Evolutionary conservation across 2,329 filamentous ascomycete species (phyloP).

Genomic region (Xylariaceae sp.): DNA sequence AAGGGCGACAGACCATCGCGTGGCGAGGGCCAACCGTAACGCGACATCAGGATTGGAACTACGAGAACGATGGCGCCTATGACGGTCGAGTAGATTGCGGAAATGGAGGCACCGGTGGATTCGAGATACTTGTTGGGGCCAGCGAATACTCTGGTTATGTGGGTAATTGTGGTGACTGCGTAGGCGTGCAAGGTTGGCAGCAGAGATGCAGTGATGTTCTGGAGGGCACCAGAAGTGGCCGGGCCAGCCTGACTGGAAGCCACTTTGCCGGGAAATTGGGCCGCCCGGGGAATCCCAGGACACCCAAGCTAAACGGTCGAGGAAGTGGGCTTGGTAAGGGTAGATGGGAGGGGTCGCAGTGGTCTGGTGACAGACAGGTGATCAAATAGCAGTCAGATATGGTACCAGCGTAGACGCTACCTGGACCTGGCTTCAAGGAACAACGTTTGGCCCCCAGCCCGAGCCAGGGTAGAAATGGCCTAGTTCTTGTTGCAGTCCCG

Average conservation of each 20-base stretch:
- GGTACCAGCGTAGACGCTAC: not conserved
- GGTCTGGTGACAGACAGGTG: conserved; percentile 13
- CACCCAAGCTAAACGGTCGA: conserved; percentile 26
- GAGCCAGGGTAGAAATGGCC: conserved; percentile 1
- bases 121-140: conserved; percentile 48
- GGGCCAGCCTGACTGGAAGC: conserved; percentile 52
- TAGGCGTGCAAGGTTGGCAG: conserved; percentile 45
- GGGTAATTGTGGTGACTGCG: conserved; percentile 47
- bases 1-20: conserved; percentile 48
- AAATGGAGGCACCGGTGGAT: conserved; percentile 45
- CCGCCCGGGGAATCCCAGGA: conserved; percentile 36
- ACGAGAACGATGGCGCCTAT: conserved; percentile 44
- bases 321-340: conserved; percentile 3
- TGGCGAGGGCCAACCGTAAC: conserved; percentile 45
- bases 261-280: conserved; percentile 48
- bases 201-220: conserved; percentile 50
- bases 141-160: conserved; percentile 43
- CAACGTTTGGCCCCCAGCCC: not conserved
- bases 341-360: conserved; percentile 14
- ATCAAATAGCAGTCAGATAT: conserved; percentile 20
- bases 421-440: not conserved
- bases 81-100: conserved; percentile 46
- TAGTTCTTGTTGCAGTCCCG: not conserved
- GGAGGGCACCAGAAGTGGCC: conserved; percentile 60
- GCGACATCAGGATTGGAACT: conserved; percentile 48